These are phyloP conservation scores for Pontederia paniculata DNA, from an alignment of 176 grass and related monocot species.

Conservation along the genomic window DNA sequence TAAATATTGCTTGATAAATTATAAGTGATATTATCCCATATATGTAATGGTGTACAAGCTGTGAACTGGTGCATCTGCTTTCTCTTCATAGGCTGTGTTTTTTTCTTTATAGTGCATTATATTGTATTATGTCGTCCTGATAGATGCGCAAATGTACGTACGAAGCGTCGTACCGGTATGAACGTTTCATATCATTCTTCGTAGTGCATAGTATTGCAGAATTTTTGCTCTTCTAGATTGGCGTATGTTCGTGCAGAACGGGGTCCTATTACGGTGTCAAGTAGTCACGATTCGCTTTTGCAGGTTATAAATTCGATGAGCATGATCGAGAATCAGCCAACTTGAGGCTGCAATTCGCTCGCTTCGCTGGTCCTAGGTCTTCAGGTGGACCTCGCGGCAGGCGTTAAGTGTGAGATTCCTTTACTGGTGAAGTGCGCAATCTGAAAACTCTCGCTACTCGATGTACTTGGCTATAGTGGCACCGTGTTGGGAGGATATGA, in stretches of 20 bases:
- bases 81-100: background rate
- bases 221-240: background rate
- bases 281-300: constrained; percentile 74
- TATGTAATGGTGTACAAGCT: background rate
- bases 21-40: too few species aligned
- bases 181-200: too few species aligned
- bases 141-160: background rate
- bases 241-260: background rate
- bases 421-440: constrained; percentile 38
- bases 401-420: constrained; percentile 53
- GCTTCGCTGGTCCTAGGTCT: constrained; percentile 93
- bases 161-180: too few species aligned
- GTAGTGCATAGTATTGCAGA: too few species aligned
- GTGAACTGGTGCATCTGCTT: background rate
- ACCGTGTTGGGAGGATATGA: background rate
- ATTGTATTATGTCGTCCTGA: background rate
- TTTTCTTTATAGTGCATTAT: background rate
- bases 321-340: constrained; percentile 91
- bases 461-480: background rate
- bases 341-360: constrained; percentile 95
- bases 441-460: constrained; percentile 6
- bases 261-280: constrained; percentile 14
- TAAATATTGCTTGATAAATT: too few species aligned
- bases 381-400: constrained; percentile 68
- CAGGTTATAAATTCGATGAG: constrained; percentile 99